A percentile compares a stretch with the other conserved stretches of the same genome.
These are phyloP conservation scores for Juglanconis sp. DNA, from an alignment of 2,329 filamentous ascomycete species.

Conservation along the genomic window DNA sequence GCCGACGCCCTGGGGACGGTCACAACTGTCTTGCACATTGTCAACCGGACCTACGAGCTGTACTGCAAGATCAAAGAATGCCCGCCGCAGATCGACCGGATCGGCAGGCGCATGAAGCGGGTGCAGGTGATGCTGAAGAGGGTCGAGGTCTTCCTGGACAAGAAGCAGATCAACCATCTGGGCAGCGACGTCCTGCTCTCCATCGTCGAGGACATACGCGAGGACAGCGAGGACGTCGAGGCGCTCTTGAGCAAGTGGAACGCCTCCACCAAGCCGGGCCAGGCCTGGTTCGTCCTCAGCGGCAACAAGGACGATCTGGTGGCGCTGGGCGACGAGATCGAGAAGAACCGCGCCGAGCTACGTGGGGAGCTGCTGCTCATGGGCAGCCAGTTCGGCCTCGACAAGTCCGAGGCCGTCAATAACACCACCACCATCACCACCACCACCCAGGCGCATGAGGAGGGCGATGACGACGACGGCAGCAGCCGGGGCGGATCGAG, in stretches of 20 bases:
- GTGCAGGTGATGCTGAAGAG: conserved; percentile 20
- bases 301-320: conserved; percentile 24
- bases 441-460: too few relatives aligned
- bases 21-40: conserved; percentile 21
- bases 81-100: conserved; percentile 22
- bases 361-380: conserved; percentile 20
- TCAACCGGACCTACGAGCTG: conserved; percentile 21
- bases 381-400: conserved; percentile 6
- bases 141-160: conserved; percentile 21
- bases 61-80: conserved; percentile 23
- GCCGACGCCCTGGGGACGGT: conserved; percentile 20
- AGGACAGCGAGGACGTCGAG: conserved; percentile 20
- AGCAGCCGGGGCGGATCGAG: not conserved
- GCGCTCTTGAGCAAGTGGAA: conserved; percentile 25
- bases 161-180: conserved; percentile 9
- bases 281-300: conserved; percentile 24
- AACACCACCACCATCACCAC: too few relatives aligned
- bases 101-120: conserved; percentile 23
- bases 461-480: not conserved
- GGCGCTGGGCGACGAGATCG: conserved; percentile 22
- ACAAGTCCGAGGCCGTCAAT: not conserved
- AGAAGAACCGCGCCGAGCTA: conserved; percentile 17
- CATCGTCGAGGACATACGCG: conserved; percentile 21
- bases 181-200: conserved; percentile 11
- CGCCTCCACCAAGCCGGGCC: conserved; percentile 19